Evolutionary conservation across 768 basidiomycete species (phyloP).

Genomic region (Punctularia strigosozonata): DNA sequence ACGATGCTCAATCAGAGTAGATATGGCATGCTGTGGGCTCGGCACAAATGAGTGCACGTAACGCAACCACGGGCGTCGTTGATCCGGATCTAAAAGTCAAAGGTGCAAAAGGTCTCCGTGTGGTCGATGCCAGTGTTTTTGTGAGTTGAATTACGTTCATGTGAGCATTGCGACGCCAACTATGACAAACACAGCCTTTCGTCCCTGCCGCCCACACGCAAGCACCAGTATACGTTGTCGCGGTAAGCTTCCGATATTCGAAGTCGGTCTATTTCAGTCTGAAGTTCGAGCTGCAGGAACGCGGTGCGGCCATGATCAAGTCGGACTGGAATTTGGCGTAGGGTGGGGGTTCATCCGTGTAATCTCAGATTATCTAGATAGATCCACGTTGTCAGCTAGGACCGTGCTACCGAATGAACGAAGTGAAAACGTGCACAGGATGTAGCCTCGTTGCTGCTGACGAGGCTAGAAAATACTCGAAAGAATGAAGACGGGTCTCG

Average conservation of each 20-base stretch:
- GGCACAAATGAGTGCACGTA: neutral
- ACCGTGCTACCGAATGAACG: too few species aligned
- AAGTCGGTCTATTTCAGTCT: too few species aligned
- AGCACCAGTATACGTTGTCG: conserved; percentile 5
- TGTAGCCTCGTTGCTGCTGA: too few species aligned
- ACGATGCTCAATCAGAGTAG: neutral
- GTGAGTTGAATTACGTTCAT: conserved; percentile 2
- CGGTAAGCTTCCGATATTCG: too few species aligned
- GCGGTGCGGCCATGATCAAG: neutral
- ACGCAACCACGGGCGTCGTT: conserved; percentile 3
- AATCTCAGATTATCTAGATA: too few species aligned
- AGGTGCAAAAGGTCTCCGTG: conserved; percentile 6
- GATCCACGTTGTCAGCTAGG: too few species aligned
- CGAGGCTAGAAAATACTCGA: too few species aligned
- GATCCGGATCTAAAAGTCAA: conserved; percentile 10
- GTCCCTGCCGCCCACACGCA: conserved; percentile 7
- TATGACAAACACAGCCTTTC: conserved; percentile 3
- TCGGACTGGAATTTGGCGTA: neutral
- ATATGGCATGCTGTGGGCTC: conserved; percentile 4
- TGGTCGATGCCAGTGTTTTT: conserved; percentile 8
- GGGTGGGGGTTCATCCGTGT: too few species aligned
- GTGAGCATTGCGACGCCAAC: neutral
- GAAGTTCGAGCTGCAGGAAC: too few species aligned
- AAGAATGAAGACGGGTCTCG: too few species aligned
- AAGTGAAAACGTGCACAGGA: too few species aligned